These are phyloP conservation scores for Suhomyces bokatorum DNA, from an alignment of 1,139 yeast species.

Conservation along the genomic window DNA sequence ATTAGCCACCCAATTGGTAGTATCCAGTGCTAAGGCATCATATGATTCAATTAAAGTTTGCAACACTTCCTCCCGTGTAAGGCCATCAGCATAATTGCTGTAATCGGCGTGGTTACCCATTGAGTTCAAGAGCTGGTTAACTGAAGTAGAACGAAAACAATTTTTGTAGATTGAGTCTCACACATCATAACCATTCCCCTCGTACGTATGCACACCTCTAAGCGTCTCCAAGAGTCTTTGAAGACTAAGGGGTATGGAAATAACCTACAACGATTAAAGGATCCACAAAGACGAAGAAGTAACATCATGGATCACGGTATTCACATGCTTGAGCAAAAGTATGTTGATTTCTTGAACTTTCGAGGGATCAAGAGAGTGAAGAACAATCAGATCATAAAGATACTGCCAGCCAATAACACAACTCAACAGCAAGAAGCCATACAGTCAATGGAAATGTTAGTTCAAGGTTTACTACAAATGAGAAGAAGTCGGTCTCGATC, in stretches of 20 bases:
- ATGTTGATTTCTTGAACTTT: neutral
- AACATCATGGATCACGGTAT: neutral
- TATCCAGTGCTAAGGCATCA: conserved; percentile 60
- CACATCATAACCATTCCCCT: neutral
- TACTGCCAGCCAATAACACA: neutral
- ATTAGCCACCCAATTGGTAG: conserved; percentile 84
- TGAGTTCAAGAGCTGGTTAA: neutral
- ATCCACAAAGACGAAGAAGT: no score
- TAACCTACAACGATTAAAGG: no score
- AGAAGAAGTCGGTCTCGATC: neutral
- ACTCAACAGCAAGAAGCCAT: neutral
- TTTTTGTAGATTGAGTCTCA: neutral
- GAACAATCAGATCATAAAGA: neutral
- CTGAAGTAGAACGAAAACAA: no score
- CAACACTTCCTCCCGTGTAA: conserved; percentile 56
- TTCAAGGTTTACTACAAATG: neutral
- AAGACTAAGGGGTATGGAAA: no score
- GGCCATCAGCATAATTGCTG: conserved; percentile 42
- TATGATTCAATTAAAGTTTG: conserved; percentile 61
- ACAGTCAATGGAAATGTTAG: neutral
- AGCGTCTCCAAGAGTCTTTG: no score
- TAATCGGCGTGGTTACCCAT: conserved; percentile 62
- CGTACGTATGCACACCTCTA: no score
- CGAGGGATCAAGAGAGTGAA: conserved; percentile 4
- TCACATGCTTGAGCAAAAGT: neutral